Percentiles rank a stretch among this genome's conserved stretches.
These are phyloP conservation scores for Metschnikowia koreensis DNA, from an alignment of 805 yeast genomes.

Conservation along the genomic window DNA sequence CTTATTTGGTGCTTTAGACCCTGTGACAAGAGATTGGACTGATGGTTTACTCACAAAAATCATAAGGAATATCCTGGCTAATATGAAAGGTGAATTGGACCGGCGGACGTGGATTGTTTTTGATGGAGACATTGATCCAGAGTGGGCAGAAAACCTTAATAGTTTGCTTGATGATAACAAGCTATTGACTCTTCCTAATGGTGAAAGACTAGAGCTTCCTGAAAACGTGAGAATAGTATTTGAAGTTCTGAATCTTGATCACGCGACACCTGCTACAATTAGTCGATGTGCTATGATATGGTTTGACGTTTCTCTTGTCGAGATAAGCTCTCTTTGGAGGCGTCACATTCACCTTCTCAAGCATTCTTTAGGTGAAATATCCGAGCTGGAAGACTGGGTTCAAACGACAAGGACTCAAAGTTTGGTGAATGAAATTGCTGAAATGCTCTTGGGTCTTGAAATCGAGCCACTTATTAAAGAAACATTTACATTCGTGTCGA, in stretches of 20 bases:
- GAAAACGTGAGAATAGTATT: constrained; percentile 63
- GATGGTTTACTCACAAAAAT: constrained; percentile 80
- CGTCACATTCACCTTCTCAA: constrained; percentile 11
- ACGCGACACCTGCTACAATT: constrained; percentile 87
- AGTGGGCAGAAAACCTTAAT: constrained; percentile 88
- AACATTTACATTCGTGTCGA: constrained; percentile 25
- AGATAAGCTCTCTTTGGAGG: constrained; percentile 16
- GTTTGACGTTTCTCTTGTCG: constrained; percentile 44
- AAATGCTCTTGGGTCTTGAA: not conserved
- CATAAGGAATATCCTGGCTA: constrained; percentile 55
- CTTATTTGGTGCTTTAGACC: constrained; percentile 70
- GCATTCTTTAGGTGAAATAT: not conserved
- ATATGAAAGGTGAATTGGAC: constrained; percentile 55
- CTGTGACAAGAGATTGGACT: constrained; percentile 83
- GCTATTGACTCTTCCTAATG: constrained; percentile 78
- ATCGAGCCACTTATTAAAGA: constrained; percentile 3
- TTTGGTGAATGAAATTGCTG: constrained; percentile 17
- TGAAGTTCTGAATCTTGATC: constrained; percentile 64
- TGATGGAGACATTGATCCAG: constrained; percentile 93
- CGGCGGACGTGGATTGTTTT: constrained; percentile 74
- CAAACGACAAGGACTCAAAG: constrained; percentile 1
- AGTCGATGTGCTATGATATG: constrained; percentile 90
- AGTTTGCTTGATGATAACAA: constrained; percentile 89
- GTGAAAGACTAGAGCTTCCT: constrained; percentile 76
- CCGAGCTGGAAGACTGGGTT: constrained; percentile 3